A percentile compares a stretch with the other conserved stretches of the same genome.
Evolutionary conservation across 495 filamentous ascomycete genomes (phyloP).

Genomic region (Trichoderma erinaceum): DNA sequence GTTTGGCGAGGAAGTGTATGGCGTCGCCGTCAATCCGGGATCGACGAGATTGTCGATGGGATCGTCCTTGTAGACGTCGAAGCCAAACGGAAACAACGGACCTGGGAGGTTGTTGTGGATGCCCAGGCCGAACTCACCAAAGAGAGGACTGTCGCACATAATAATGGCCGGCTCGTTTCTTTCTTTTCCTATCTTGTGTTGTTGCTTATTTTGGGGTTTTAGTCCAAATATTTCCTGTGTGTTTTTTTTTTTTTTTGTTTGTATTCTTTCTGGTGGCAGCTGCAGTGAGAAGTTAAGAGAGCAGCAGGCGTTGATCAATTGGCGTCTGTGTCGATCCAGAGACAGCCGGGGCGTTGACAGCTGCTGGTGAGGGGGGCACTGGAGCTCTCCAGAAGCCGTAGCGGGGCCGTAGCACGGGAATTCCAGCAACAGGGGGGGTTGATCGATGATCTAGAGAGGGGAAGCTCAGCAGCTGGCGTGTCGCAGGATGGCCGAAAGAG

Average conservation of each 20-base stretch:
- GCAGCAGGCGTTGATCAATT: background rate
- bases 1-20: background rate
- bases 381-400: background rate
- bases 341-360: background rate
- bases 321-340: too few relatives aligned
- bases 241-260: background rate
- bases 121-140: background rate
- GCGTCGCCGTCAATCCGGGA: background rate
- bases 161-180: background rate
- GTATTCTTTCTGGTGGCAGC: too few relatives aligned
- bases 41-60: background rate
- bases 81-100: background rate
- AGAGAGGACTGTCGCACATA: background rate
- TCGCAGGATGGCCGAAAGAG: background rate
- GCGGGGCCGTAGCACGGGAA: conserved; percentile 12
- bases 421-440: background rate
- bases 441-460: conserved; percentile 3
- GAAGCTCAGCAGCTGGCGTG: background rate
- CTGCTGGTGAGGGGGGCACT: conserved; percentile 2
- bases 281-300: background rate
- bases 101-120: background rate
- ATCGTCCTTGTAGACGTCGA: background rate
- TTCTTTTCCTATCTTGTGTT: background rate
- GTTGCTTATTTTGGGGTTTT: background rate
- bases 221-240: background rate